These are phyloP conservation scores for Tricholoma hemisulphureum DNA, from an alignment of 768 basidiomycete species.

Conservation along the genomic window DNA sequence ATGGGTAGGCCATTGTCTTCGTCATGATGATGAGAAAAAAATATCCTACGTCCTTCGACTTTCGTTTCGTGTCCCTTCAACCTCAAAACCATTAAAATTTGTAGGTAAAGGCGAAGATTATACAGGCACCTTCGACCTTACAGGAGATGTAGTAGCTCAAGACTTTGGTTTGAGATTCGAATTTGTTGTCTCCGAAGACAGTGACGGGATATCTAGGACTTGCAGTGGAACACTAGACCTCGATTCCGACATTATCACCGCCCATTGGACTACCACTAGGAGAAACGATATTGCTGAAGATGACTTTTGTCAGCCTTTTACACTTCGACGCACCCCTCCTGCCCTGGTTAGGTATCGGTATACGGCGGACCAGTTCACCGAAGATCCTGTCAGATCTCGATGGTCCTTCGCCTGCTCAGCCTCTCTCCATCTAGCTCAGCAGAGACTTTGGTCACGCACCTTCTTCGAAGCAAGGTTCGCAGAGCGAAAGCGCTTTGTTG, in stretches of 20 bases:
- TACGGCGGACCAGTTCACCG: constrained; percentile 22
- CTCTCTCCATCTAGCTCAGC: constrained; percentile 28
- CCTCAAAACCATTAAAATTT: constrained; percentile 17
- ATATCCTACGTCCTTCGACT: constrained; percentile 27
- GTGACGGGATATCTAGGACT: constrained; percentile 24
- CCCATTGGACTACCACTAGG: constrained; percentile 12
- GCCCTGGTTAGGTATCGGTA: constrained; percentile 32
- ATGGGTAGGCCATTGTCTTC: constrained; percentile 33
- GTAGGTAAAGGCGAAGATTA: constrained; percentile 36
- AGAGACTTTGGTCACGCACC: constrained; percentile 30
- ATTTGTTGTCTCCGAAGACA: constrained; percentile 27
- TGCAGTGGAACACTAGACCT: constrained; percentile 24
- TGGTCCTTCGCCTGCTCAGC: constrained; percentile 36
- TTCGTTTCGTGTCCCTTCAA: constrained; percentile 25
- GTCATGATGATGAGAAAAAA: constrained; percentile 20
- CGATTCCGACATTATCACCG: constrained; percentile 16
- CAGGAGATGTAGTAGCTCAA: constrained; percentile 19
- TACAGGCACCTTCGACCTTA: constrained; percentile 29
- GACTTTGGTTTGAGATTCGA: constrained; percentile 22
- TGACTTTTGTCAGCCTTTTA: constrained; percentile 19
- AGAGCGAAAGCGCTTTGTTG: constrained; percentile 32
- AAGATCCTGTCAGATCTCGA: constrained; percentile 31
- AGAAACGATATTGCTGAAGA: constrained; percentile 8
- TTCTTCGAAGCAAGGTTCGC: constrained; percentile 30
- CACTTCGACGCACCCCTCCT: constrained; percentile 28